Conservation (phyloP, 495 filamentous ascomycete genomes). For the Hypoxylon lenormandii region DNA sequence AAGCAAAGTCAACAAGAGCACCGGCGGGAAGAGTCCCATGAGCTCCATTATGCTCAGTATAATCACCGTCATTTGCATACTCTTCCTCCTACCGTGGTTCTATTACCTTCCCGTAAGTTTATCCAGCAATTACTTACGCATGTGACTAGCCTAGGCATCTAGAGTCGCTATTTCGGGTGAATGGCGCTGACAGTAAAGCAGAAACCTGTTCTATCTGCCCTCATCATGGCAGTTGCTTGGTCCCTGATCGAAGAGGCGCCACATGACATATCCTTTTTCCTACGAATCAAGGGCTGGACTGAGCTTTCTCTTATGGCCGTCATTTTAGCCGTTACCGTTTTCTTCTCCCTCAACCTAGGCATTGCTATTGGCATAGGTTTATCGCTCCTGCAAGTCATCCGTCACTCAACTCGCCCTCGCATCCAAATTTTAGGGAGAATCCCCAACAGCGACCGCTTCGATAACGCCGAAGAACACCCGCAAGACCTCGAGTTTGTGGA, state of each 20-base stretch:
- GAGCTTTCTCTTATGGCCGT: constrained; percentile 88
- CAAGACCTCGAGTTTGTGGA: constrained; percentile 86
- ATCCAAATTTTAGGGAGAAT: constrained; percentile 97
- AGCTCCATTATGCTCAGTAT: constrained; percentile 83
- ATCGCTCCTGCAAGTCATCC: constrained; percentile 87
- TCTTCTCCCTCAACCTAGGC: constrained; percentile 85
- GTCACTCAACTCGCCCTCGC: constrained; percentile 86
- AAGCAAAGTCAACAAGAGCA: constrained; percentile 92
- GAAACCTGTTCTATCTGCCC: constrained; percentile 92
- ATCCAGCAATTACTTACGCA: background rate
- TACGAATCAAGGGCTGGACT: constrained; percentile 81
- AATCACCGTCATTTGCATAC: constrained; percentile 81
- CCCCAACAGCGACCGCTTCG: constrained; percentile 82
- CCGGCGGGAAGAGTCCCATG: constrained; percentile 93
- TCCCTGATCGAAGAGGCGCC: constrained; percentile 95
- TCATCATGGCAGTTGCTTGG: constrained; percentile 96
- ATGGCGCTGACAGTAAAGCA: constrained; percentile 55
- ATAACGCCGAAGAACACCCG: constrained; percentile 85
- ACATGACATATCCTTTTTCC: constrained; percentile 89
- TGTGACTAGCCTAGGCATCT: background rate
- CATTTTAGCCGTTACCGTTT: constrained; percentile 91
- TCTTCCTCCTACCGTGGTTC: constrained; percentile 87
- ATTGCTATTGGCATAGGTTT: constrained; percentile 91
- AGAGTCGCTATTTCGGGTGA: background rate
- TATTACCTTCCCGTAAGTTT: constrained; percentile 88